phyloP scores from a whole-genome alignment of 2,329 filamentous ascomycete genomes.

The Aspergillus caelatus region DNA sequence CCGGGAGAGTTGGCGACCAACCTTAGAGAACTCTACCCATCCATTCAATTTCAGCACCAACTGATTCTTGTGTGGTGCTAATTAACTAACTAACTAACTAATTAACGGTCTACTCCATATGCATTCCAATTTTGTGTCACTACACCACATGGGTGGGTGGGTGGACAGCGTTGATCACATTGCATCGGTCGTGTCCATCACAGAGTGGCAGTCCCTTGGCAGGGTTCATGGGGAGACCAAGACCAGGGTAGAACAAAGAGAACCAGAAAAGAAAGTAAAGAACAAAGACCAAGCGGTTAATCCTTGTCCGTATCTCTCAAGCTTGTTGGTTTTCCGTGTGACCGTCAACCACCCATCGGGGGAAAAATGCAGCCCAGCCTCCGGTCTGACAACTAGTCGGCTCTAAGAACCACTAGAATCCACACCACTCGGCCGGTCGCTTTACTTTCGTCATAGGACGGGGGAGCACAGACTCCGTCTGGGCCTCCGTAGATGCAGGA shows the following conservation, averaged over 20 bases:
- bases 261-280: not conserved
- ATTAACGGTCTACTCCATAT: not conserved
- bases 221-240: not conserved
- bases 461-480: conserved; percentile 21
- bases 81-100: not conserved
- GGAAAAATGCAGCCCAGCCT: not conserved
- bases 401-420: not conserved
- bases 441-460: conserved; percentile 3
- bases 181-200: not conserved
- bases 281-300: not conserved
- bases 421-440: conserved; percentile 13
- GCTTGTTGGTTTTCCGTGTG: conserved; percentile 2
- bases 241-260: not conserved
- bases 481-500: conserved; percentile 16
- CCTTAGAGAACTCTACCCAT: not conserved
- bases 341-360: not conserved
- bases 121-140: conserved; percentile 2
- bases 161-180: not conserved
- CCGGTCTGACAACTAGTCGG: not conserved
- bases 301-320: conserved; percentile 6
- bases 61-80: not conserved
- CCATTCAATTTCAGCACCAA: not conserved
- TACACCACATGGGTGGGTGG: conserved; percentile 6
- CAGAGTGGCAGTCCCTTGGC: not conserved
- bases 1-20: not conserved